Conservation (phyloP, 1,284 basidiomycete genomes). For the Ceratobasidium sp. region DNA sequence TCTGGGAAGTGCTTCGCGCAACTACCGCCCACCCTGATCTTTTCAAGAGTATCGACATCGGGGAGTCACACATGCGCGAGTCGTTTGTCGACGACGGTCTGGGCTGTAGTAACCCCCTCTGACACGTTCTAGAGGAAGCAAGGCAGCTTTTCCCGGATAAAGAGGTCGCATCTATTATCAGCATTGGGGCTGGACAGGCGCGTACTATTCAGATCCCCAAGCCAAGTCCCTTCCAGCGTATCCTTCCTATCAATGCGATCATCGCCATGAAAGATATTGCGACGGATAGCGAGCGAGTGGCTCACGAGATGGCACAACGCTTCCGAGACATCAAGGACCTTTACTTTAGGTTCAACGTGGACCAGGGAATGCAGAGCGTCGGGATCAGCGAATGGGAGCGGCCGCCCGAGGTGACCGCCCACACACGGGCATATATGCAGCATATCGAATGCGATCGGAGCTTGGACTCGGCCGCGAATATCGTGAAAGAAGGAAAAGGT, state of each 20-base stretch:
- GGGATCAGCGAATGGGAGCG: constrained; percentile 7
- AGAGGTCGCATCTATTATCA: background rate
- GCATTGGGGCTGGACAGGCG: constrained; percentile 28
- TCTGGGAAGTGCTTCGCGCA: constrained; percentile 15
- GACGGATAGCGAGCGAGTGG: constrained; percentile 19
- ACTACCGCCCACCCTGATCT: constrained; percentile 5
- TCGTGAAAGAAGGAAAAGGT: background rate
- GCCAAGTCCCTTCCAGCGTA: background rate
- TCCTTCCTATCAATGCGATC: background rate
- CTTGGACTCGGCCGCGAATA: background rate
- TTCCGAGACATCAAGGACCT: background rate
- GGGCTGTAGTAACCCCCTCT: background rate
- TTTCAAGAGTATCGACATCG: constrained; percentile 12
- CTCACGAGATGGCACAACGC: background rate
- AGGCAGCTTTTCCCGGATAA: background rate
- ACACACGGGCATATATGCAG: constrained; percentile 15
- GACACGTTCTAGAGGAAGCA: background rate
- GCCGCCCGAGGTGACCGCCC: background rate
- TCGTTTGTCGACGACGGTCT: constrained; percentile 7
- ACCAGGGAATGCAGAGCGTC: constrained; percentile 31
- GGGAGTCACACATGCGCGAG: background rate
- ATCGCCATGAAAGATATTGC: constrained; percentile 4
- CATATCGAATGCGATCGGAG: background rate
- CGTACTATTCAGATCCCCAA: constrained; percentile 10
- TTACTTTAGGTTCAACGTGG: constrained; percentile 19